These are phyloP conservation scores for Boletellus deceptivus DNA, from an alignment of 1,284 basidiomycete species.

Conservation along the genomic window DNA sequence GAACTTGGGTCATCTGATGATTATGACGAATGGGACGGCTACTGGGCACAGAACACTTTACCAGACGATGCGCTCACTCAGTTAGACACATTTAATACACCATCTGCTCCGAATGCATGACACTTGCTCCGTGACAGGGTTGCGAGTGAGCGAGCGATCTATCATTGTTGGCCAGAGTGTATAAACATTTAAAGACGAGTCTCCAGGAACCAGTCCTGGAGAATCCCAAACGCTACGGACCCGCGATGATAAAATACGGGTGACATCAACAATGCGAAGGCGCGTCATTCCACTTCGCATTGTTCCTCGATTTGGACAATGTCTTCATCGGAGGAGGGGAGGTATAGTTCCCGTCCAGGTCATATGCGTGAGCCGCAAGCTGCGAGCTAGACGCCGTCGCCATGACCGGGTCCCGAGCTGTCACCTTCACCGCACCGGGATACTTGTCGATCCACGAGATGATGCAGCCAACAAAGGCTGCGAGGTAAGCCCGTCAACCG, in stretches of 20 bases:
- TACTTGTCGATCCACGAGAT: constrained; percentile 30
- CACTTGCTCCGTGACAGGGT: background rate
- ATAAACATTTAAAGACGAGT: background rate
- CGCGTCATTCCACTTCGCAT: constrained; percentile 27
- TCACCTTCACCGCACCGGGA: constrained; percentile 26
- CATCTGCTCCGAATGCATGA: constrained; percentile 17
- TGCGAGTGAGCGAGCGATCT: constrained; percentile 8
- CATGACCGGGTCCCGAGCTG: constrained; percentile 21
- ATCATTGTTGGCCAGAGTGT: background rate
- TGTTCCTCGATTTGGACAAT: constrained; percentile 4
- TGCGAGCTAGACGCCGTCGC: constrained; percentile 33
- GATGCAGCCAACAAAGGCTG: constrained; percentile 18
- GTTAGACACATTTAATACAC: constrained; percentile 10
- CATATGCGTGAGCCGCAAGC: constrained; percentile 22
- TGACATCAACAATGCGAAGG: constrained; percentile 16
- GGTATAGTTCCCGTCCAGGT: constrained; percentile 24
- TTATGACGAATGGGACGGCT: constrained; percentile 33
- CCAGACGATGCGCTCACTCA: constrained; percentile 24
- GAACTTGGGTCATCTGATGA: constrained; percentile 22
- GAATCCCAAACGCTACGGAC: background rate
- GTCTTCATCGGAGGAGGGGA: constrained; percentile 14
- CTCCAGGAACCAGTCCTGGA: constrained; percentile 15
- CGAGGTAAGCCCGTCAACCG: no score
- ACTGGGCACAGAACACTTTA: constrained; percentile 31
- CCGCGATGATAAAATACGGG: background rate